Evolutionary conservation across 2,329 filamentous ascomycete genomes (phyloP), one percentile per base, ranked within the genome.

Genomic region (Penicillium rolfsii): DNA sequence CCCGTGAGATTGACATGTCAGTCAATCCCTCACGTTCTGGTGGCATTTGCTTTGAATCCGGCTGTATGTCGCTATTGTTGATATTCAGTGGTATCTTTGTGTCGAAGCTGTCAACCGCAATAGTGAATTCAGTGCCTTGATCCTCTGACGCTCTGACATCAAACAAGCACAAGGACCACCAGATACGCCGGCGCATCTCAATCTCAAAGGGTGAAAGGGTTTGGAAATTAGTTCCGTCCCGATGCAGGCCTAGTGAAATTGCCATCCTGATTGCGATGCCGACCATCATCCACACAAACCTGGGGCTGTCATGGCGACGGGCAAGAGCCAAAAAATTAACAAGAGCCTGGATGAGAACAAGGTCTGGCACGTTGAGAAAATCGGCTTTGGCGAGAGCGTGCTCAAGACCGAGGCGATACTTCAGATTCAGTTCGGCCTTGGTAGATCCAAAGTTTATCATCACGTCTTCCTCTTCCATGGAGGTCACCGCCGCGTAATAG

Each of bases 91-190:
- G 82, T 8, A 80, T 67, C 57, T 77, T 81, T 0, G 87, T 88
- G 68, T 90, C 87, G 66, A 85, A 89, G 11, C 81, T 81, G 12
- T 82, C 80, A 52, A 84, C 80, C 2, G 81, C 73, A 45, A 89
- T 87, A 0, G 83, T 84, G 2, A 85, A 83, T 61, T 89, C 86
- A 24, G 84, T 85, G 0, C 86, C 86, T 68, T 89, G 85, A 60
- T 89, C 85, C 67, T 89, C 87, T 0, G 85, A 84, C 1, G 86
- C 81, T 61, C 87, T 77, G 3, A 82, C 80, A 68, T 90, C 87
- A 0, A 89, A 74, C 14, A 87, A 77, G 65, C 69, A 74, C 26
- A 79, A 58, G 33, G 62, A 59, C 74, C 76, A 77, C 77, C 77
- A 79, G 0, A 74, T 60, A 40, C 73, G 68, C 45, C 77, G 72